Percentiles rank a stretch among this genome's conserved stretches.
Conservation (phyloP, 768 basidiomycete genomes). For the Suillus subalutaceus region DNA sequence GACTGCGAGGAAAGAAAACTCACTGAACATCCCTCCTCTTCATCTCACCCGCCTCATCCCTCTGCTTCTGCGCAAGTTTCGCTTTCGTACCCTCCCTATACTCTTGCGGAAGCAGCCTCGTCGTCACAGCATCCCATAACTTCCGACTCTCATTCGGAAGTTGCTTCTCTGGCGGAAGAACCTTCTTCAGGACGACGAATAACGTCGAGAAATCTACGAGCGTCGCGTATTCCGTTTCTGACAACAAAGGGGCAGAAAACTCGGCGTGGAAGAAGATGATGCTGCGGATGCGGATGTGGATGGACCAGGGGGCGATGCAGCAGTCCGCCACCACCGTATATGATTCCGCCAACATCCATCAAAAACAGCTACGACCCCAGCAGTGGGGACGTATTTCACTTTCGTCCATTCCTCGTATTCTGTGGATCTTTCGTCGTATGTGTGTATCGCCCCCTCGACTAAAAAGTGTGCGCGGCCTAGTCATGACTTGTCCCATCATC, state of each 20-base stretch:
- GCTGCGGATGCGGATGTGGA: constrained; percentile 32
- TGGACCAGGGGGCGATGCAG: constrained; percentile 44
- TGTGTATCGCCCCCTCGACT: constrained; percentile 88
- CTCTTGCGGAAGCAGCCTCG: constrained; percentile 75
- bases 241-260: constrained; percentile 25
- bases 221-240: constrained; percentile 57
- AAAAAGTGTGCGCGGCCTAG: constrained; percentile 85
- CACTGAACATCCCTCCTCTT: constrained; percentile 80
- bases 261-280: constrained; percentile 38
- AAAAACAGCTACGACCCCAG: constrained; percentile 75
- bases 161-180: constrained; percentile 82
- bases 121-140: constrained; percentile 87
- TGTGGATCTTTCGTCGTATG: constrained; percentile 65
- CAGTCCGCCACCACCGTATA: constrained; percentile 77
- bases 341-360: constrained; percentile 88
- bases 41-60: constrained; percentile 86
- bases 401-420: constrained; percentile 76
- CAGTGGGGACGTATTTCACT: constrained; percentile 87
- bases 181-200: constrained; percentile 77
- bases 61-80: constrained; percentile 87
- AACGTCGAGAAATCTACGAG: constrained; percentile 80
- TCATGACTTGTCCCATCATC: constrained; percentile 63
- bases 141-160: constrained; percentile 79
- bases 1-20: constrained; percentile 37
- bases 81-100: constrained; percentile 89